Evolutionary conservation across 345 rosid species (phyloP).

Genomic region (Salix viminalis): DNA sequence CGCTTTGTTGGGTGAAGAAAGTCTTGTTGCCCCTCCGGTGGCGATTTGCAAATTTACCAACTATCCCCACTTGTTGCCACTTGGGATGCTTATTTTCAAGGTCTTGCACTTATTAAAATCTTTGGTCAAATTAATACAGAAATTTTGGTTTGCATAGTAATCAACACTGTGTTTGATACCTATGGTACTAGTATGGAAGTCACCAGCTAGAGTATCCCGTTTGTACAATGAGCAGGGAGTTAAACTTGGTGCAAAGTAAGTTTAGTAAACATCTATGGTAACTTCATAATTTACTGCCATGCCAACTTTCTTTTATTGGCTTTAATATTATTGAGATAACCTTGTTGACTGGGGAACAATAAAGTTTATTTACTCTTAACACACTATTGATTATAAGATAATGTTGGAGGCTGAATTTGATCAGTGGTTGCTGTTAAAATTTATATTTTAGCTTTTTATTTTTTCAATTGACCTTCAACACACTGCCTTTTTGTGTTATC

Average conservation of each 20-base stretch:
- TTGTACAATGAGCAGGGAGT: constrained; percentile 86
- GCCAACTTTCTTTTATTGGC: not conserved
- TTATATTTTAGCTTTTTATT: not conserved
- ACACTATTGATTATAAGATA: not conserved
- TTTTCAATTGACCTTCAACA: not conserved
- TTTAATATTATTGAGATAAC: not conserved
- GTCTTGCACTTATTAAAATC: constrained; percentile 85
- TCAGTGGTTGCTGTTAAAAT: not conserved
- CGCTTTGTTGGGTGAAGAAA: constrained; percentile 62
- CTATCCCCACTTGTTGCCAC: constrained; percentile 37
- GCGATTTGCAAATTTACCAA: constrained; percentile 47
- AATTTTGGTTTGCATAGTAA: constrained; percentile 92
- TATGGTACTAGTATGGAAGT: constrained; percentile 88
- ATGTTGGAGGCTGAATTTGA: not conserved
- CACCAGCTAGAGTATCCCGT: constrained; percentile 84
- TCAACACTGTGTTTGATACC: constrained; percentile 74
- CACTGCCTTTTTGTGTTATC: not conserved
- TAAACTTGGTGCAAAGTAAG: constrained; percentile 89
- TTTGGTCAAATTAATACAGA: constrained; percentile 85
- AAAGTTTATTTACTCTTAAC: not conserved
- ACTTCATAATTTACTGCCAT: not conserved
- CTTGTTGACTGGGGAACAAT: not conserved
- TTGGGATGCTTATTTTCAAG: constrained; percentile 88
- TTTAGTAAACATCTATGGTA: not conserved
- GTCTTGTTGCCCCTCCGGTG: constrained; percentile 44